Conservation (phyloP, 2,329 filamentous ascomycete species). For the Rasamsonia emersonii region DNA sequence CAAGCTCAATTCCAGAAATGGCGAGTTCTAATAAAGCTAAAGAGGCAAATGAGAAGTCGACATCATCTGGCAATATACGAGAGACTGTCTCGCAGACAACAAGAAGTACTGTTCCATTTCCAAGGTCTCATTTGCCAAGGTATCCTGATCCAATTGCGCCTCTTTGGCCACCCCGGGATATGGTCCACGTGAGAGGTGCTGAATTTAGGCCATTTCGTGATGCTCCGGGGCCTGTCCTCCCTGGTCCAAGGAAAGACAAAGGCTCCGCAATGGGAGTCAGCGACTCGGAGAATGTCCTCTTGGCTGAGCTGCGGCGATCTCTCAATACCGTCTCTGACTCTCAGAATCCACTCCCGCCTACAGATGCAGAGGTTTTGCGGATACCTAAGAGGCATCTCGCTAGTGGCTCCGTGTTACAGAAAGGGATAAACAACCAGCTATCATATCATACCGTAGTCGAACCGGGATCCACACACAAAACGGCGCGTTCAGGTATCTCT, state of each 20-base stretch:
- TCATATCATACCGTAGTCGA: constrained; percentile 11
- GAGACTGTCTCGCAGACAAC: constrained; percentile 1
- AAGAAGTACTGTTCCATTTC: constrained; percentile 5
- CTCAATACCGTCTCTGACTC: background rate
- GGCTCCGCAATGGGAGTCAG: constrained; percentile 21
- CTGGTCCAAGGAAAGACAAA: constrained; percentile 32
- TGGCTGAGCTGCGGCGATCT: constrained; percentile 7
- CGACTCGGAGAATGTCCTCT: constrained; percentile 26
- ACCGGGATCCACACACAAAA: constrained; percentile 4
- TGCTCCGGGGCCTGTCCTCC: background rate
- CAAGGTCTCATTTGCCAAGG: constrained; percentile 16
- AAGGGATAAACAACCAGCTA: constrained; percentile 21
- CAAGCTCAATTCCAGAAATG: background rate
- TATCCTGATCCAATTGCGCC: constrained; percentile 25
- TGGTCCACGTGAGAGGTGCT: constrained; percentile 44
- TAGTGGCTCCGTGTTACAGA: constrained; percentile 21
- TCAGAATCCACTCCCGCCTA: background rate
- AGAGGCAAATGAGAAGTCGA: background rate
- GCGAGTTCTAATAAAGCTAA: background rate
- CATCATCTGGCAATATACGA: background rate
- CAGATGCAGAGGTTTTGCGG: constrained; percentile 14
- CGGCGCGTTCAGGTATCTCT: constrained; percentile 3
- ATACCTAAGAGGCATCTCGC: constrained; percentile 20
- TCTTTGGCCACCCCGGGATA: constrained; percentile 30
- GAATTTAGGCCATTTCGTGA: background rate